phyloP scores from a whole-genome alignment of 352 stramenopile species.

The Plasmopara viticola region DNA sequence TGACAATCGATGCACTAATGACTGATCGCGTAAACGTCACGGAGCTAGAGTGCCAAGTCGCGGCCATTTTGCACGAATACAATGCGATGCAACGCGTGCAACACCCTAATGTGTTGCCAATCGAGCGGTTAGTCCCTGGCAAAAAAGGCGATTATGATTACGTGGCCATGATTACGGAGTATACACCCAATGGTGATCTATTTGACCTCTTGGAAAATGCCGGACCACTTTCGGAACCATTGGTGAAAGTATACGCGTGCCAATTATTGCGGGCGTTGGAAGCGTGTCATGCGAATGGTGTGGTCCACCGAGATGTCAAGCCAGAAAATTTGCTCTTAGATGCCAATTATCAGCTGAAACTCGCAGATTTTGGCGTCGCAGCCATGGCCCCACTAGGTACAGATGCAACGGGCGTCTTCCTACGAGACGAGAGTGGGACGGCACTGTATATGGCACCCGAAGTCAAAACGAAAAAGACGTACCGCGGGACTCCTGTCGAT shows the following conservation, averaged over 20 bases:
- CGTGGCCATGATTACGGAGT: constrained; percentile 73
- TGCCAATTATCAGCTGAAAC: constrained; percentile 72
- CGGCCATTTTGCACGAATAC: constrained; percentile 57
- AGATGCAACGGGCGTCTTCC: constrained; percentile 19
- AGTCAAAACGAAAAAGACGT: constrained; percentile 44
- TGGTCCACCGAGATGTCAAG: constrained; percentile 87
- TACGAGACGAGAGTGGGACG: constrained; percentile 68
- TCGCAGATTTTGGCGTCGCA: constrained; percentile 92
- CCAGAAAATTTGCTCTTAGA: constrained; percentile 89
- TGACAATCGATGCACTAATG: constrained; percentile 15
- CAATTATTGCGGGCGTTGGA: constrained; percentile 68
- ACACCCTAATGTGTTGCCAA: constrained; percentile 56
- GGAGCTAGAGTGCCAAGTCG: constrained; percentile 54
- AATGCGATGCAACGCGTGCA: constrained; percentile 45
- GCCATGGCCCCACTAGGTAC: constrained; percentile 37
- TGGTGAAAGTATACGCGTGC: constrained; percentile 65
- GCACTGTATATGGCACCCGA: constrained; percentile 87
- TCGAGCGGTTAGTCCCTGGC: constrained; percentile 34
- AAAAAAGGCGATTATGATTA: constrained; percentile 40
- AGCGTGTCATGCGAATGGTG: constrained; percentile 60
- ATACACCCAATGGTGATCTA: constrained; percentile 68
- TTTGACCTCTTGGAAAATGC: constrained; percentile 78
- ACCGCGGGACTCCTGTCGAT: constrained; percentile 77
- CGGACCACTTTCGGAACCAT: constrained; percentile 47
- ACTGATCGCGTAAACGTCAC: constrained; percentile 23